Evolutionary conservation across 805 yeast genomes (phyloP), one percentile per base, ranked within the genome.

Genomic region (Yamadazyma takamatsuzukensis): DNA sequence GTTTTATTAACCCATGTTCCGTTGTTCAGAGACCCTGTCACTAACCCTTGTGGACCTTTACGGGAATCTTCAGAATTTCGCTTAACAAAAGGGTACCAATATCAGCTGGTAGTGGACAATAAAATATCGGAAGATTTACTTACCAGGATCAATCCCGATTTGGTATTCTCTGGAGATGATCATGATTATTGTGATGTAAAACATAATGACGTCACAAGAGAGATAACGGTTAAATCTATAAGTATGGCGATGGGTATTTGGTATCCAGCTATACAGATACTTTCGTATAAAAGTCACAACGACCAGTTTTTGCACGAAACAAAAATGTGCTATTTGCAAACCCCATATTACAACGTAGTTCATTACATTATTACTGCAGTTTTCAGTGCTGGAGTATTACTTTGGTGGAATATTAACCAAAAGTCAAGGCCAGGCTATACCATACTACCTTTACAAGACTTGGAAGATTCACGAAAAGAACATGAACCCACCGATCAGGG

Each of bases 181-280:
- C 99, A 93, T 61, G 98, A 93, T 55, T 88, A 86, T 47, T 93
- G 99, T 55, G 86, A 83, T 43, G 71, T 82, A 18, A 59, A 61
- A 14, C 97, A 49, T 18, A 45, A 48, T 2, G 38, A 36, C 5
- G 35, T 36, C n/a, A 80, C 61, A 4, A 41, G 80, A 32, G 98
- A 93, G 54, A 77, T 83, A 42, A 86, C 96, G 0, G 88, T 89
- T 18, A 93, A 93, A 56, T 78, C 95, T 3, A 77, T 83, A 32
- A 82, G 96, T 10, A 84, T 93, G 95, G 89, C 95, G 15, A 84
- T 86, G 79, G 97, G 97, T 0, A 78, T 93, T 18, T 59, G 67
- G 32, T 66, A 68, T 33, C 99, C 99, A 0, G 97, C 95, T 0
- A 74, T 88, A 27, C 96, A 93, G 53, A 55, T 93, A 30, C 57